Percentiles rank a stretch among this genome's conserved stretches.
These are phyloP conservation scores for Infundibulicybe gibba DNA, from an alignment of 768 basidiomycete species.

Conservation along the genomic window DNA sequence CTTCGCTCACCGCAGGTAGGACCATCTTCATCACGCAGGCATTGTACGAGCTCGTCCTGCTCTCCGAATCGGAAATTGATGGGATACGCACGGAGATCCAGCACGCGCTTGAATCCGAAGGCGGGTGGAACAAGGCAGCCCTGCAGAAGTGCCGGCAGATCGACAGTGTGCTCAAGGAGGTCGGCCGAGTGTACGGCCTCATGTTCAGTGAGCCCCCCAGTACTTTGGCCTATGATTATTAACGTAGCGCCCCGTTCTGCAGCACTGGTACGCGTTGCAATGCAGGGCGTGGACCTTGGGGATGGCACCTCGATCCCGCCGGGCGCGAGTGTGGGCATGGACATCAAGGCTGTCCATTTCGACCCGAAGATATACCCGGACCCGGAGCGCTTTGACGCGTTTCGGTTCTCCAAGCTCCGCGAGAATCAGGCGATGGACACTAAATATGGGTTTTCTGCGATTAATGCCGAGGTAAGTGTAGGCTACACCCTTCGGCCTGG, in stretches of 20 bases:
- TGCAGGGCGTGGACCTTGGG: constrained; percentile 22
- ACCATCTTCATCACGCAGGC: constrained; percentile 33
- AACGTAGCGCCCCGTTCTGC: constrained; percentile 14
- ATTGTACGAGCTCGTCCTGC: constrained; percentile 28
- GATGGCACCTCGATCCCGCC: constrained; percentile 28
- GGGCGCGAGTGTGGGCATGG: constrained; percentile 25
- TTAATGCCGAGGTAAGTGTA: constrained; percentile 29
- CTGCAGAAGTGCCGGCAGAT: constrained; percentile 28
- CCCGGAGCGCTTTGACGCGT: constrained; percentile 28
- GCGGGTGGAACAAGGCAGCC: constrained; percentile 31
- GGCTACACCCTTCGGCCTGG: constrained; percentile 33
- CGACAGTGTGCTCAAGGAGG: constrained; percentile 31
- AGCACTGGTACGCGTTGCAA: constrained; percentile 23
- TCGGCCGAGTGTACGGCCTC: constrained; percentile 29
- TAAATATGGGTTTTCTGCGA: constrained; percentile 30
- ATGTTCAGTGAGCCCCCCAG: constrained; percentile 30
- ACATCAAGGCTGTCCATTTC: constrained; percentile 30
- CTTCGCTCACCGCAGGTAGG: constrained; percentile 7
- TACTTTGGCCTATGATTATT: neutral
- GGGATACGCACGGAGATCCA: constrained; percentile 26
- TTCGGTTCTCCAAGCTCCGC: constrained; percentile 32
- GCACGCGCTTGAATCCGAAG: constrained; percentile 28
- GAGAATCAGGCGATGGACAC: constrained; percentile 19
- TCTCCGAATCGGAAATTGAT: constrained; percentile 22
- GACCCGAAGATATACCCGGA: constrained; percentile 29